These are phyloP conservation scores for Monotropa hypopitys DNA, from an alignment of 179 eudicot genomes.

Conservation along the genomic window DNA sequence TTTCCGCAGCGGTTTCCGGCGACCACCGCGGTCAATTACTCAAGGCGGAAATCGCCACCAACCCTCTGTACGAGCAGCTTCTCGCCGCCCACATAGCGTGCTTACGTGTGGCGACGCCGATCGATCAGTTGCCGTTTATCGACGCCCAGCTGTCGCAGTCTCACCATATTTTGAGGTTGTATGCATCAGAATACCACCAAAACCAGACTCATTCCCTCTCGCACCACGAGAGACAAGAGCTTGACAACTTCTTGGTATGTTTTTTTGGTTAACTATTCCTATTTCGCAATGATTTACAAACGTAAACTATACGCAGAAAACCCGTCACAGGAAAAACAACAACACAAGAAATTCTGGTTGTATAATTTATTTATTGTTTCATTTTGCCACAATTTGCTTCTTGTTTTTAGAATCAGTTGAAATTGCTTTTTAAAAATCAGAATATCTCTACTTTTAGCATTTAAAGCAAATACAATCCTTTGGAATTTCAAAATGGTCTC, in stretches of 20 bases:
- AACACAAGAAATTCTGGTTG: neutral
- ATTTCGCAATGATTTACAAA: neutral
- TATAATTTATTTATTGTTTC: neutral
- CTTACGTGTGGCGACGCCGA: slow-evolving; percentile 84
- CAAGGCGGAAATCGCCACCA: slow-evolving; percentile 65
- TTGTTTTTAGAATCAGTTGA: neutral
- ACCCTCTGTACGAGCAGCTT: slow-evolving; percentile 81
- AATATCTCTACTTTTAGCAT: neutral
- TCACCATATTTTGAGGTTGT: slow-evolving; percentile 52
- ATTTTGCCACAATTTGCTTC: neutral
- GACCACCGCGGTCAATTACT: slow-evolving; percentile 23
- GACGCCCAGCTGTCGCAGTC: slow-evolving; percentile 74
- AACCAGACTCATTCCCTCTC: slow-evolving; percentile 25
- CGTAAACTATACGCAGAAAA: neutral
- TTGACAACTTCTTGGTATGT: slow-evolving; percentile 74
- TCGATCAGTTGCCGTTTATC: slow-evolving; percentile 72
- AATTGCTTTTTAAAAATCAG: neutral
- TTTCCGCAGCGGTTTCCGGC: slow-evolving; percentile 24
- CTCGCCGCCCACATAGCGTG: slow-evolving; percentile 75
- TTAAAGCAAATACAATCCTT: neutral
- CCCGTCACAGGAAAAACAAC: neutral
- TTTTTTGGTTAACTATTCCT: neutral
- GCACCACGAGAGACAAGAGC: slow-evolving; percentile 72
- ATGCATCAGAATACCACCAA: slow-evolving; percentile 37
- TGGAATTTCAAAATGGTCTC: neutral